Evolutionary conservation across 2,329 filamentous ascomycete genomes (phyloP), one percentile per base, ranked within the genome.

Genomic region (Xylaria multiplex): DNA sequence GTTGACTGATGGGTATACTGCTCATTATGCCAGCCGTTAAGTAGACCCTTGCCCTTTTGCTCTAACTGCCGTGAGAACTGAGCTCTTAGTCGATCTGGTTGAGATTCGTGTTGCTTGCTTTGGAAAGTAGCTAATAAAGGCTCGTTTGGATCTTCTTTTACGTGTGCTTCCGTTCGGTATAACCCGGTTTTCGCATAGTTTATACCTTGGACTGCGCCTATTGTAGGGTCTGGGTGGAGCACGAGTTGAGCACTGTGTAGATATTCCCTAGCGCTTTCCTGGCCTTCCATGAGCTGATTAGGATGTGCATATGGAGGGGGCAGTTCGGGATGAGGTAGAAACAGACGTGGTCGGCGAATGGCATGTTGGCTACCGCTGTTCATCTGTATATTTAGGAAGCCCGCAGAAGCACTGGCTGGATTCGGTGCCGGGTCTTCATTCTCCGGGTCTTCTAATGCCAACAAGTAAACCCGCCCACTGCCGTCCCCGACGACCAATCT

Each of bases 401-500:
- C 65, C 2, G 72, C 64, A 8, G 71, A 69, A 8, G 57, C 19
- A 13, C 59, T 48, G 1, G 68, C 35, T 22, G 79, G 64, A 35
- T 55, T 54, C 72, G 0, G 75, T 69, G 9, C 76, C 71, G 75
- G 72, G 24, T 68, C 65, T 9, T 78, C 77, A 37, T 82, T 79
- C 11, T 81, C 80, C 1, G 76, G 75, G 19, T 83, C 79, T 62
- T 87, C 81, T 2, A 84, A 73, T 0, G 83, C 84, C 2, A 90
- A 73, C 0, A 90, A 71, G 65, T 86, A 88, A 0, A 90, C 81
- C 6, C 86, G 84, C 0, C 88, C 88, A 2, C 84, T 88, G 0
- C 86, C 86, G 72, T 90, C 88, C 19, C 88, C 88, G 11, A 90
- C 78, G 1, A 86, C 80, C 1, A 90, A 79, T 67, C 82, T 84